These are phyloP conservation scores for Ensete ventricosum DNA, from an alignment of 176 grass and related monocot species.

Conservation along the genomic window DNA sequence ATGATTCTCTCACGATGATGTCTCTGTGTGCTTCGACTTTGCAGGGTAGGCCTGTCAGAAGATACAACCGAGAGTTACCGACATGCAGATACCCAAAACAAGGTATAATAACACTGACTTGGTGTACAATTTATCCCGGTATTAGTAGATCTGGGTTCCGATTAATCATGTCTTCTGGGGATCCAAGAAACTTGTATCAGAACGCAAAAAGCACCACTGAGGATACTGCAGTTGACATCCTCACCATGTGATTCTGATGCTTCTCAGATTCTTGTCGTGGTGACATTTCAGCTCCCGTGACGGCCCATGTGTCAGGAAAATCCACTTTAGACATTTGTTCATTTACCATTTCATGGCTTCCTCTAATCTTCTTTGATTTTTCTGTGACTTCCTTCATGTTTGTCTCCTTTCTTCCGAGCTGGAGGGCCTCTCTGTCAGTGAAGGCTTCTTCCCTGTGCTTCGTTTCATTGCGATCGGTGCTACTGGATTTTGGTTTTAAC, in stretches of 20 bases:
- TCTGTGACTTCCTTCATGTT: background rate
- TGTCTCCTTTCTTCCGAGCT: background rate
- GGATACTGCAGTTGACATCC: background rate
- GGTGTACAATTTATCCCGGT: background rate
- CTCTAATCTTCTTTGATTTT: background rate
- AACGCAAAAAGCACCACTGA: background rate
- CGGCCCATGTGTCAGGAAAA: background rate
- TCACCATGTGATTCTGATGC: constrained; percentile 1
- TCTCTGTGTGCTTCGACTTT: background rate
- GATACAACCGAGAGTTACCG: background rate
- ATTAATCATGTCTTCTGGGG: background rate
- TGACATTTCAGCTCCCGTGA: background rate
- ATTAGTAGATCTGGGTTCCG: background rate
- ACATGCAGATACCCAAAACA: constrained; percentile 6
- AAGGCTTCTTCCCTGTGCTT: background rate
- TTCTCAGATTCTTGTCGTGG: background rate
- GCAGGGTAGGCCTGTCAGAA: constrained; percentile 6
- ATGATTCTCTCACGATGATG: background rate
- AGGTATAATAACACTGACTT: background rate
- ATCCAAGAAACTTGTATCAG: background rate
- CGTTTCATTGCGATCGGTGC: background rate
- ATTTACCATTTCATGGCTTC: background rate
- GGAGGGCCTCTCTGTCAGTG: background rate
- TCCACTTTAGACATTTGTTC: background rate
- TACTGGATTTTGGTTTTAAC: background rate